These are phyloP conservation scores for Moringa oleifera DNA, from an alignment of 345 rosid species.

Conservation along the genomic window DNA sequence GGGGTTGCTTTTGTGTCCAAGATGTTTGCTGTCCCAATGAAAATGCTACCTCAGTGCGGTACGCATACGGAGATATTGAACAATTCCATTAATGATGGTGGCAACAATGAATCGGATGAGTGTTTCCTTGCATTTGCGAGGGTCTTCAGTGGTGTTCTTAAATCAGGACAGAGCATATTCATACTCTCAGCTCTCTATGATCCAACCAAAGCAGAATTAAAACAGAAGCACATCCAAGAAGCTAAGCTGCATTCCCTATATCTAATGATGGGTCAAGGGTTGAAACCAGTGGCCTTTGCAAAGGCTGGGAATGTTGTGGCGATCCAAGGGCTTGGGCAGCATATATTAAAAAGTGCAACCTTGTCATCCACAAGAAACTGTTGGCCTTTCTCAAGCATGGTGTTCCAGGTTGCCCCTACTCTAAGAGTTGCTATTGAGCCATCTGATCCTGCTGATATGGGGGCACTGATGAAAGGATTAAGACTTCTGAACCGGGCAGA, in stretches of 20 bases:
- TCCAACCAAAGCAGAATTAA: slow-evolving; percentile 61
- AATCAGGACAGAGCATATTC: slow-evolving; percentile 56
- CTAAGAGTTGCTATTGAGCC: slow-evolving; percentile 93
- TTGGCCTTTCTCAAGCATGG: slow-evolving; percentile 97
- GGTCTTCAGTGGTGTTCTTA: slow-evolving; percentile 81
- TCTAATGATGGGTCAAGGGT: slow-evolving; percentile 97
- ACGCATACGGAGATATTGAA: slow-evolving; percentile 61
- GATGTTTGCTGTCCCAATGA: slow-evolving; percentile 86
- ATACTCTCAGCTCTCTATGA: slow-evolving; percentile 83
- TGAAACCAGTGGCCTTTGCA: slow-evolving; percentile 67
- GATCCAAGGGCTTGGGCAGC: slow-evolving; percentile 87
- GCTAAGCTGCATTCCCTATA: slow-evolving; percentile 81
- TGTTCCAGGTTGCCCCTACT: slow-evolving; percentile 86
- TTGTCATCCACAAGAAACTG: slow-evolving; percentile 81
- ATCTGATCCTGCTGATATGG: slow-evolving; percentile 83
- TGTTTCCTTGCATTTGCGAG: slow-evolving; percentile 97
- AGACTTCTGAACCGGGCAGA: slow-evolving; percentile 86
- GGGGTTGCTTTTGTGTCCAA: slow-evolving; percentile 84
- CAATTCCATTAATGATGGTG: slow-evolving; percentile 43
- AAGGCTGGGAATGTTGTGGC: slow-evolving; percentile 91
- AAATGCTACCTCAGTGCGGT: slow-evolving; percentile 72
- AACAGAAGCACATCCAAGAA: slow-evolving; percentile 78
- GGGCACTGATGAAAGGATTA: slow-evolving; percentile 72
- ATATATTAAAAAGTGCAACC: slow-evolving; percentile 87
- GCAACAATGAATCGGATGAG: slow-evolving; percentile 59